These are phyloP conservation scores for Umbelopsis isabellina DNA, from an alignment of 192 early-diverging fungal species.

Conservation along the genomic window DNA sequence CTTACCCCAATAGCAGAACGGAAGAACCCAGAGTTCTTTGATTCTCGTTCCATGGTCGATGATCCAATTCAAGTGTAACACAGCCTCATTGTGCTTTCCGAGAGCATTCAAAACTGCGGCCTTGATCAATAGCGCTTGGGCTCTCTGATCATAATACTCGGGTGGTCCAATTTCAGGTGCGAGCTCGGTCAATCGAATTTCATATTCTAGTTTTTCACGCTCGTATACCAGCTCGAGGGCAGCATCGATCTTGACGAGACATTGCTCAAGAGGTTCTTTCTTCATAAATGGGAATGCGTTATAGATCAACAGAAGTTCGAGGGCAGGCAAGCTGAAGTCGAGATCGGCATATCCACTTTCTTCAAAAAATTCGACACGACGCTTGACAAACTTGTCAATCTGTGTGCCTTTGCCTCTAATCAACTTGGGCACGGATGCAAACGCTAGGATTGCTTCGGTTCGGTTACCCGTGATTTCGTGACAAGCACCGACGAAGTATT, in stretches of 20 bases:
- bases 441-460: slow-evolving; percentile 74
- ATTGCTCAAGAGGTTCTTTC: slow-evolving; percentile 26
- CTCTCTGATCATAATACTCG: slow-evolving; percentile 45
- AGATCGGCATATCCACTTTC: slow-evolving; percentile 45
- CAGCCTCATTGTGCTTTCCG: slow-evolving; percentile 39
- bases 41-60: slow-evolving; percentile 46
- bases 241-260: slow-evolving; percentile 34
- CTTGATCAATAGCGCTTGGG: slow-evolving; percentile 51
- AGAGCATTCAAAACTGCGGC: slow-evolving; percentile 54
- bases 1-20: slow-evolving; percentile 56
- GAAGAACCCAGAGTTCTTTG: slow-evolving; percentile 54
- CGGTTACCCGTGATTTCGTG: slow-evolving; percentile 64
- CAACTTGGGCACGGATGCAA: slow-evolving; percentile 52
- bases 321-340: slow-evolving; percentile 49
- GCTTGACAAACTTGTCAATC: slow-evolving; percentile 55
- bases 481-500: slow-evolving; percentile 55
- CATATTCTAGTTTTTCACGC: slow-evolving; percentile 39
- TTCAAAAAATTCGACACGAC: slow-evolving; percentile 51
- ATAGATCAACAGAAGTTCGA: slow-evolving; percentile 55
- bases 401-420: slow-evolving; percentile 47
- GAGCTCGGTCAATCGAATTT: slow-evolving; percentile 38
- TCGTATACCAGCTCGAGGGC: slow-evolving; percentile 38
- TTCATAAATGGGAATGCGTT: slow-evolving; percentile 57
- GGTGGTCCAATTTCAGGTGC: slow-evolving; percentile 37
- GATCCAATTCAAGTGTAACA: slow-evolving; percentile 54